phyloP scores from a whole-genome alignment of 371 early-diverging fungal species.

The Mortierella sp. region DNA sequence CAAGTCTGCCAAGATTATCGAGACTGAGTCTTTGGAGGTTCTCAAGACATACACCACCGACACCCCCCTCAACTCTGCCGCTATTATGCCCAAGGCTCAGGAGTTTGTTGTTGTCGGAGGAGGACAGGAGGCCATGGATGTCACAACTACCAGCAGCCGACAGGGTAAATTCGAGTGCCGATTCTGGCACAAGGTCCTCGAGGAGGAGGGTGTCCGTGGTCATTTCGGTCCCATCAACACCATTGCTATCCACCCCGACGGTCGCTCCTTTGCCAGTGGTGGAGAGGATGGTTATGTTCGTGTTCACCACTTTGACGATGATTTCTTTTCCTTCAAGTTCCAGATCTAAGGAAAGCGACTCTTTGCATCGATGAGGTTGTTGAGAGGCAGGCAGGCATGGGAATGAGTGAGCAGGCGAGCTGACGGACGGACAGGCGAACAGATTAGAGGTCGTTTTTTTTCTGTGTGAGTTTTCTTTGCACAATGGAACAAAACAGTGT shows the following conservation, averaged over 20 bases:
- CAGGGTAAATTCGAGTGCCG: conserved; percentile 99
- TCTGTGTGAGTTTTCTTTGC: background rate
- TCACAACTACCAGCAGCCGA: conserved; percentile 96
- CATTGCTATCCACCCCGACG: conserved; percentile 97
- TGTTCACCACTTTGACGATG: conserved; percentile 96
- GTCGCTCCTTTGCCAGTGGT: conserved; percentile 95
- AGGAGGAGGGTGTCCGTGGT: conserved; percentile 97
- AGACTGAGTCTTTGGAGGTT: conserved; percentile 85
- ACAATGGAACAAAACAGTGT: background rate
- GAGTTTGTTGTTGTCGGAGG: conserved; percentile 88
- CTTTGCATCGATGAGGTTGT: background rate
- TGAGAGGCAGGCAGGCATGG: background rate
- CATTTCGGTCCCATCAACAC: conserved; percentile 99
- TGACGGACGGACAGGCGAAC: too few species aligned
- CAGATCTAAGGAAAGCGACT: conserved; percentile 44
- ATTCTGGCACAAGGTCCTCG: conserved; percentile 98
- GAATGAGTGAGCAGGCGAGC: background rate
- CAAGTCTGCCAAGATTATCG: conserved; percentile 93
- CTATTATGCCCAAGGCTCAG: conserved; percentile 89
- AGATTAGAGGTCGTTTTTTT: conserved; percentile 4
- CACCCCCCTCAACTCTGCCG: conserved; percentile 97
- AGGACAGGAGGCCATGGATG: conserved; percentile 91
- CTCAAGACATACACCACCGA: conserved; percentile 93
- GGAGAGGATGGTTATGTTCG: conserved; percentile 99
- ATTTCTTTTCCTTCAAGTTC: conserved; percentile 95